A percentile compares a stretch with the other conserved stretches of the same genome.
phyloP scores from a whole-genome alignment of 2,329 filamentous ascomycete genomes.

The Penicillium sp. region DNA sequence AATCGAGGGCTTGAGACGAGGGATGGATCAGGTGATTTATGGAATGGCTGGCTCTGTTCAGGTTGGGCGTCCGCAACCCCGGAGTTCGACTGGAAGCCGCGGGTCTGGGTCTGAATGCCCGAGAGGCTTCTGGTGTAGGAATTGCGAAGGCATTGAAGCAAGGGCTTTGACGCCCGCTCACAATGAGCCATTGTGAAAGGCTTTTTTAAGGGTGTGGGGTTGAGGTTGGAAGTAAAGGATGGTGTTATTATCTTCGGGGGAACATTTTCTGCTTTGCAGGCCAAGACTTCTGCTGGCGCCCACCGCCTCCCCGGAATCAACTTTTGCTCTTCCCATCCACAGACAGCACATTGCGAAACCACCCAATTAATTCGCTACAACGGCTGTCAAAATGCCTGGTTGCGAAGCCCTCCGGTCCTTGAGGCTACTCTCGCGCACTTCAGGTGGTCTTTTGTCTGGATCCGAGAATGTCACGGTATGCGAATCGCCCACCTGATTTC shows the following conservation, averaged over 20 bases:
- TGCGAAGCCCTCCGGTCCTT: conserved; percentile 37
- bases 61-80: conserved; percentile 46
- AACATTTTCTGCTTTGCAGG: conserved; percentile 39
- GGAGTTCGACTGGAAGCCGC: conserved; percentile 52
- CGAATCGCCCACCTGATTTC: conserved; percentile 5
- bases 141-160: conserved; percentile 44
- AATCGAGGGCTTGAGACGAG: conserved; percentile 64
- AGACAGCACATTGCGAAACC: conserved; percentile 13
- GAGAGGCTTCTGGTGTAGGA: conserved; percentile 35
- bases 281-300: conserved; percentile 36
- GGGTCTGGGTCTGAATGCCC: conserved; percentile 38
- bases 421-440: conserved; percentile 40
- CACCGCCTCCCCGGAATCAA: conserved; percentile 32
- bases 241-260: conserved; percentile 30
- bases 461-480: conserved; percentile 39
- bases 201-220: conserved; percentile 18
- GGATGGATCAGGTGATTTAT: conserved; percentile 58
- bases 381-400: conserved; percentile 34
- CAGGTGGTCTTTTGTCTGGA: conserved; percentile 34
- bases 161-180: conserved; percentile 43
- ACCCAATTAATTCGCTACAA: conserved; percentile 6
- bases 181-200: conserved; percentile 40
- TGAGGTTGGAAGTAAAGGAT: conserved; percentile 6
- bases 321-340: conserved; percentile 31
- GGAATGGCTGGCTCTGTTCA: conserved; percentile 42